These are phyloP conservation scores for Erysimum cheiri DNA, from an alignment of 441 rosid species.

Conservation along the genomic window DNA sequence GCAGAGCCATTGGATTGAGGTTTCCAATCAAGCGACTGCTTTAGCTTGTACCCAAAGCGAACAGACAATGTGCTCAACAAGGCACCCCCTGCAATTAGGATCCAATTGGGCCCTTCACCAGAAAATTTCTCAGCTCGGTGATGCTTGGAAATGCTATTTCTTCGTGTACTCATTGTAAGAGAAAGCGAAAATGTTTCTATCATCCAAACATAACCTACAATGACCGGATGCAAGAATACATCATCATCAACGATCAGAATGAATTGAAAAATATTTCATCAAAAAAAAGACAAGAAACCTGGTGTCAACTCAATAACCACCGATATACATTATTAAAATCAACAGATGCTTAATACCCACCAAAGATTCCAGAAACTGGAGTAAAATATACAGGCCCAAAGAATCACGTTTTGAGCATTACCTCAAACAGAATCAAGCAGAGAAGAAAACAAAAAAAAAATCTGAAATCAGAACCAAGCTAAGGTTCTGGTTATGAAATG, in stretches of 20 bases:
- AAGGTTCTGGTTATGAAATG: background rate
- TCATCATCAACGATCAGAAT: background rate
- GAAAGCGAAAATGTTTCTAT: conserved; percentile 44
- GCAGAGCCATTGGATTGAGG: conserved; percentile 54
- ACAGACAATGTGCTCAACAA: conserved; percentile 88
- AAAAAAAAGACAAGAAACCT: background rate
- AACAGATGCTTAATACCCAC: background rate
- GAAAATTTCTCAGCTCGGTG: conserved; percentile 53
- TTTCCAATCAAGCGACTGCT: conserved; percentile 67
- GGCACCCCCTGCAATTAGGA: conserved; percentile 93
- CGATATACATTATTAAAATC: background rate
- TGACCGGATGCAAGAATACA: conserved; percentile 22
- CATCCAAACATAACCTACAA: conserved; percentile 63
- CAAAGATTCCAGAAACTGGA: conserved; percentile 1
- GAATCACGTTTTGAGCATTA: background rate
- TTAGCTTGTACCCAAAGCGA: conserved; percentile 89
- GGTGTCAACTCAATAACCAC: background rate
- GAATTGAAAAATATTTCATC: background rate
- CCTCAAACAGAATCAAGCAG: background rate
- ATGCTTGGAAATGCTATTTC: conserved; percentile 54
- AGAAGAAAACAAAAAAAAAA: background rate
- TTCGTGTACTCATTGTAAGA: conserved; percentile 67
- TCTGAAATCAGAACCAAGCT: background rate
- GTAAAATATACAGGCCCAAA: background rate
- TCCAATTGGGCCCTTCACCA: conserved; percentile 81